Percentiles rank a stretch among this genome's conserved stretches.
Evolutionary conservation across 305 asterid species (phyloP).

Genomic region (Nicotiana rustica): DNA sequence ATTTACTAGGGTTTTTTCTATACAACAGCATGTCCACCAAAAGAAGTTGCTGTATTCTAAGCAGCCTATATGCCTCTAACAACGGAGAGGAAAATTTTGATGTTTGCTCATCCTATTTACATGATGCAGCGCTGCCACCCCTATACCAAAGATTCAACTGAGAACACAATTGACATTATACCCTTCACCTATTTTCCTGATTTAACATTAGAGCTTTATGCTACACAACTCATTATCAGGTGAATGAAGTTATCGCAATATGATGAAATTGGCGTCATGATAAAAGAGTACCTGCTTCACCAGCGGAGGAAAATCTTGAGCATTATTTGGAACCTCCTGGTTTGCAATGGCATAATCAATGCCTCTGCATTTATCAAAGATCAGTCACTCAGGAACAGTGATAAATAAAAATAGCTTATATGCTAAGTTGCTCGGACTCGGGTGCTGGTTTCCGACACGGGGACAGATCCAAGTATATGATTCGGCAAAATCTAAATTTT

Average conservation of each 20-base stretch:
- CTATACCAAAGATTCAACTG: background rate
- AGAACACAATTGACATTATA: background rate
- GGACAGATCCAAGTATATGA: no score
- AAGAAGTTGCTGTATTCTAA: background rate
- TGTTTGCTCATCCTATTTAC: background rate
- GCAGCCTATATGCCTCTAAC: background rate
- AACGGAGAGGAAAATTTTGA: background rate
- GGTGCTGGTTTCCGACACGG: no score
- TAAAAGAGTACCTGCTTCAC: conserved; percentile 62
- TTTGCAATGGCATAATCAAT: conserved; percentile 78
- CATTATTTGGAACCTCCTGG: conserved; percentile 61
- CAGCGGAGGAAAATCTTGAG: conserved; percentile 65
- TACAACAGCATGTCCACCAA: background rate
- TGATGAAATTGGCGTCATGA: conserved; percentile 30
- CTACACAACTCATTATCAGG: background rate
- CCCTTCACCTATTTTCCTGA: conserved; percentile 26
- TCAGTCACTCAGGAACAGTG: conserved; percentile 29
- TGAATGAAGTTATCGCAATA: conserved; percentile 5
- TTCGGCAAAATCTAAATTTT: no score
- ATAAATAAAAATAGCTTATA: conserved; percentile 1
- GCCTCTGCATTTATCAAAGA: conserved; percentile 61
- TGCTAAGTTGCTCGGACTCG: background rate
- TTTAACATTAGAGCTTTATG: background rate
- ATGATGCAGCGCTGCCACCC: conserved; percentile 7
- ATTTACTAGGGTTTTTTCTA: no score